These are phyloP conservation scores for Pleurotus tuoliensis DNA, from an alignment of 768 basidiomycete genomes.

Conservation along the genomic window DNA sequence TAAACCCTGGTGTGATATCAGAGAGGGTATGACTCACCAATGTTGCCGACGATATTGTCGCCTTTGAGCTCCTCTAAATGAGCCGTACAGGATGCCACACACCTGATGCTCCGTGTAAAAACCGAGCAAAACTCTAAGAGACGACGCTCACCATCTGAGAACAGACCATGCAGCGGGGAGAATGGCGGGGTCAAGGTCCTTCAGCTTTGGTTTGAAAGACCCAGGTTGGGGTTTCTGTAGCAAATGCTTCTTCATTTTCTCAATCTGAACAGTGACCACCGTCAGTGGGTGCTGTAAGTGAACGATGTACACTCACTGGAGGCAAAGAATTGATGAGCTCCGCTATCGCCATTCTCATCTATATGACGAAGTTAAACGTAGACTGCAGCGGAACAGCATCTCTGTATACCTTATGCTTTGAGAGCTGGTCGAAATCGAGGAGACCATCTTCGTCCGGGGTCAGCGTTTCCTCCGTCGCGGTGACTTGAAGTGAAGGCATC, in stretches of 20 bases:
- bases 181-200: slow-evolving; percentile 44
- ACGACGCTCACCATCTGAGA: slow-evolving; percentile 48
- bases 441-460: slow-evolving; percentile 31
- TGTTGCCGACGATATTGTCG: slow-evolving; percentile 50
- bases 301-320: slow-evolving; percentile 29
- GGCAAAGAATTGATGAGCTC: slow-evolving; percentile 44
- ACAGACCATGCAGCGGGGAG: slow-evolving; percentile 63
- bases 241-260: slow-evolving; percentile 58
- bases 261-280: slow-evolving; percentile 30
- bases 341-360: slow-evolving; percentile 47
- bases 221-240: slow-evolving; percentile 45
- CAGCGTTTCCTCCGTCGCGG: neutral
- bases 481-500: neutral
- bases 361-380: neutral
- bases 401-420: neutral
- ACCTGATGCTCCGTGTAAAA: slow-evolving; percentile 33
- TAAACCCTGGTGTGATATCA: neutral
- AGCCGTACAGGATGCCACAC: slow-evolving; percentile 69
- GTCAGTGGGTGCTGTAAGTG: neutral
- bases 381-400: neutral
- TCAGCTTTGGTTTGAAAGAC: slow-evolving; percentile 49
- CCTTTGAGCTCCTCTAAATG: slow-evolving; percentile 60
- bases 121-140: neutral
- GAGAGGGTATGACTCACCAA: slow-evolving; percentile 32
- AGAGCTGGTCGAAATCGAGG: slow-evolving; percentile 50